phyloP scores from a whole-genome alignment of 108 stramenopile species.

The Poteriospumella lacustris region DNA sequence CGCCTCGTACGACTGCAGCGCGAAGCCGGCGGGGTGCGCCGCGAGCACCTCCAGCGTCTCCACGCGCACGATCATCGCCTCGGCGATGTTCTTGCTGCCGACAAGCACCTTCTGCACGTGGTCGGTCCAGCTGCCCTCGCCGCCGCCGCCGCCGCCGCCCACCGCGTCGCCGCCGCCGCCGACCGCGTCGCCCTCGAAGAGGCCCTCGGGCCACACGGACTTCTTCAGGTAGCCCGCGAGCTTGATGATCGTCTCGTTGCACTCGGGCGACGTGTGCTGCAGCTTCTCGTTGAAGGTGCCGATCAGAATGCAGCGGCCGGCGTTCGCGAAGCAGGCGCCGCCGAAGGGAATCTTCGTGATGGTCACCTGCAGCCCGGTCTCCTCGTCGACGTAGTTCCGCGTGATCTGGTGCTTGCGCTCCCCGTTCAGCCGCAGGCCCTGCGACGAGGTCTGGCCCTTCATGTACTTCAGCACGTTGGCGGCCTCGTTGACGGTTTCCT shows the following conservation, averaged over 20 bases:
- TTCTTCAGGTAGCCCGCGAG: not conserved
- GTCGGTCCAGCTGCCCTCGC: not conserved
- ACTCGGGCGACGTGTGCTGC: slow-evolving; percentile 13
- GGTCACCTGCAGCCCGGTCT: not conserved
- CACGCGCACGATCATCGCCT: not conserved
- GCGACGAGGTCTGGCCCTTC: not conserved
- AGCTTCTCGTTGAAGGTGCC: slow-evolving; percentile 13
- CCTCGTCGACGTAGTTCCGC: slow-evolving; percentile 1
- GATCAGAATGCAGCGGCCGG: slow-evolving; percentile 7
- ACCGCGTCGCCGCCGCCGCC: not conserved
- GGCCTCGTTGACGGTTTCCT: slow-evolving; percentile 18
- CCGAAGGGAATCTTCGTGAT: not conserved
- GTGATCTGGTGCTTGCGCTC: slow-evolving; percentile 17
- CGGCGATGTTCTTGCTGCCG: not conserved
- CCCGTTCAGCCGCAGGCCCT: slow-evolving; percentile 4
- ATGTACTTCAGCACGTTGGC: slow-evolving; percentile 11
- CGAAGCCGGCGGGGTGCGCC: not conserved
- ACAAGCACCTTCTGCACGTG: slow-evolving; percentile 11
- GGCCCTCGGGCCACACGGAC: not conserved
- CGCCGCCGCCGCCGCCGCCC: not conserved
- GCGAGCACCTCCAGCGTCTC: not conserved
- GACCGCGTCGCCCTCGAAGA: not conserved
- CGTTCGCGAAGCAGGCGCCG: slow-evolving; percentile 1
- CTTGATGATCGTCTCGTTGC: slow-evolving; percentile 4
- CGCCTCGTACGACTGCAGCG: slow-evolving; percentile 10